These are phyloP conservation scores for Lagenaria siceraria DNA, from an alignment of 306 rosid species.

Conservation along the genomic window DNA sequence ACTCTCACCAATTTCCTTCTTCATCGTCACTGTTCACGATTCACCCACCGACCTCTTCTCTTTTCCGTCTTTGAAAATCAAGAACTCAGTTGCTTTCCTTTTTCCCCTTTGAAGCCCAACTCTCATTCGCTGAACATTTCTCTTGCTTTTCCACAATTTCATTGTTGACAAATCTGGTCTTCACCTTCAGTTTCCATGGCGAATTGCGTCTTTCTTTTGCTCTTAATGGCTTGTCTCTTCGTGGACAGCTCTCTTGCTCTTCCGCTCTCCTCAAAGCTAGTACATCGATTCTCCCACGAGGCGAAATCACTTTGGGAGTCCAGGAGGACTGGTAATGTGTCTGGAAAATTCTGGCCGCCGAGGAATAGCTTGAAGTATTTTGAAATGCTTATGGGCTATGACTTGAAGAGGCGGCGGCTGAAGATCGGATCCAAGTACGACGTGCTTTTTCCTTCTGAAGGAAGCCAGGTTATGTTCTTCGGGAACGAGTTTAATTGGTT, in stretches of 20 bases:
- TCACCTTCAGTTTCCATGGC: constrained; percentile 7
- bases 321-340: constrained; percentile 13
- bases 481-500: constrained; percentile 66
- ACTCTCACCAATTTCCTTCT: no score
- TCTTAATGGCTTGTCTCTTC: background rate
- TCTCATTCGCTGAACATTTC: background rate
- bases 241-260: background rate
- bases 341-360: constrained; percentile 26
- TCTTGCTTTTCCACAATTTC: background rate
- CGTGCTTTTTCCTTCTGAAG: constrained; percentile 46
- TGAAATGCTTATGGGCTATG: constrained; percentile 28
- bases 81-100: no score
- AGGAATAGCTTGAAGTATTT: constrained; percentile 27
- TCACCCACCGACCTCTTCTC: background rate
- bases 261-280: constrained; percentile 25
- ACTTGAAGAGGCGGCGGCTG: constrained; percentile 30
- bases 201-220: constrained; percentile 1
- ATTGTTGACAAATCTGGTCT: background rate
- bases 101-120: background rate
- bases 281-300: constrained; percentile 53
- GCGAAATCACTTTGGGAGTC: constrained; percentile 19
- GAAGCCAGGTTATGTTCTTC: constrained; percentile 37
- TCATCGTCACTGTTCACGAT: no score
- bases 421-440: constrained; percentile 31
- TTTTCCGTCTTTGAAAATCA: no score